A percentile compares a stretch with the other conserved stretches of the same genome.
Conservation (phyloP, 2,329 filamentous ascomycete species). For the Phialophora verrucosa region DNA sequence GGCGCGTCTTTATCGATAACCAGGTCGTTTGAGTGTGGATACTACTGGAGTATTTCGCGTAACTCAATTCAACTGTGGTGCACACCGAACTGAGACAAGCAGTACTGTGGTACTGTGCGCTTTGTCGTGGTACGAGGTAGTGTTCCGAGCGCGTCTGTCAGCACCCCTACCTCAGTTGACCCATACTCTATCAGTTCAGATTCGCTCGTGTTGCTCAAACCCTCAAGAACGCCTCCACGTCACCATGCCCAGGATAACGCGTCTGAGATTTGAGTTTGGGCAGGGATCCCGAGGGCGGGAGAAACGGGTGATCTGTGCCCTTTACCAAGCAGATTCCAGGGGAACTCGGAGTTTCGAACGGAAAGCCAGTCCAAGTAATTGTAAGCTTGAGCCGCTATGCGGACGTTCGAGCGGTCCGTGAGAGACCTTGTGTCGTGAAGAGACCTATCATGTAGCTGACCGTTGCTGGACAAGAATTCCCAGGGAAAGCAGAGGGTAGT, state of each 20-base stretch:
- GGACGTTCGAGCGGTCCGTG: neutral
- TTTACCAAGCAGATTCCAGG: conserved; percentile 11
- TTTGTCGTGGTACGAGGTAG: neutral
- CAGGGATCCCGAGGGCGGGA: neutral
- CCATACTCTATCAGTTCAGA: neutral
- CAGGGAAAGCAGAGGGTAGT: neutral
- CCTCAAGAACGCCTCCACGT: neutral
- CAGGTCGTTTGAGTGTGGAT: neutral
- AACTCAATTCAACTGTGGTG: neutral
- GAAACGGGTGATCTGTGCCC: conserved; percentile 16
- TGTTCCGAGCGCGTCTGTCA: neutral
- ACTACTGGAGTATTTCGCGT: neutral
- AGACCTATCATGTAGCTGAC: neutral
- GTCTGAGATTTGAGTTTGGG: conserved; percentile 11
- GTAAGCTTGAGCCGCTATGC: neutral
- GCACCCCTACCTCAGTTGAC: neutral
- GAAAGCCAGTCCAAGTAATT: neutral
- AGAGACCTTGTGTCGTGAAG: neutral
- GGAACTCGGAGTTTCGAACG: neutral
- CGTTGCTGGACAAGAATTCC: neutral
- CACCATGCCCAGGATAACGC: conserved; percentile 1
- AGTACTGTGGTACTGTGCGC: neutral
- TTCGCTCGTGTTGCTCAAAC: neutral
- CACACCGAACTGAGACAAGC: neutral
- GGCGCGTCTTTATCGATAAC: neutral